Percentiles rank a stretch among this genome's conserved stretches.
These are phyloP conservation scores for Debaryomyces psychrophilus DNA, from an alignment of 1,139 yeast species.

Conservation along the genomic window DNA sequence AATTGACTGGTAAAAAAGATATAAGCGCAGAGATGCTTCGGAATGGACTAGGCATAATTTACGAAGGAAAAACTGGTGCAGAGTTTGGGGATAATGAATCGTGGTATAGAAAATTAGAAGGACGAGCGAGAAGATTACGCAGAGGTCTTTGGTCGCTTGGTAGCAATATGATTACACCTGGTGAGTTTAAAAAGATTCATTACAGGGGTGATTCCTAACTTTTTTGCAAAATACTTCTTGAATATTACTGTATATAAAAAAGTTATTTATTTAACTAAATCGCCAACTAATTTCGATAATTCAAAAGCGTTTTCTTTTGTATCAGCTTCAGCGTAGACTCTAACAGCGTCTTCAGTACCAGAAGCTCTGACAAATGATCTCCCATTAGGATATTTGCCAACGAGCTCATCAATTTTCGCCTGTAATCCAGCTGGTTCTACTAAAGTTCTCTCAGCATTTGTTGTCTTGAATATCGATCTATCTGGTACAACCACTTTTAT, in stretches of 20 bases:
- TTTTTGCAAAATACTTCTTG: background rate
- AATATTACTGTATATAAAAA: background rate
- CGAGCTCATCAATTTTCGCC: conserved; percentile 65
- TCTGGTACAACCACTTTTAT: conserved; percentile 83
- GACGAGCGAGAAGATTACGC: conserved; percentile 55
- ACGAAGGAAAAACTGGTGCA: conserved; percentile 79
- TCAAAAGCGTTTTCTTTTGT: conserved; percentile 38
- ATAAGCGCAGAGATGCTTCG: conserved; percentile 86
- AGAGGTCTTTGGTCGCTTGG: conserved; percentile 74
- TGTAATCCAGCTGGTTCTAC: conserved; percentile 81
- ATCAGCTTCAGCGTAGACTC: conserved; percentile 91
- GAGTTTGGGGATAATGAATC: conserved; percentile 81
- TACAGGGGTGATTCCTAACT: conserved; percentile 17
- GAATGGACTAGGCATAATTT: conserved; percentile 82
- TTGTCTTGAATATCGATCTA: conserved; percentile 75
- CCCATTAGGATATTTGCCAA: conserved; percentile 60
- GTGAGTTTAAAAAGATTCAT: conserved; percentile 66
- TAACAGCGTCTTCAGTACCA: conserved; percentile 97
- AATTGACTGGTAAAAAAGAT: conserved; percentile 74
- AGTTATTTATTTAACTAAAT: conserved; percentile 31
- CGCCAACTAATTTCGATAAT: conserved; percentile 38
- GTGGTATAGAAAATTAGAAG: conserved; percentile 61
- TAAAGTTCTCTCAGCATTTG: conserved; percentile 86
- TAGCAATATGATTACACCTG: conserved; percentile 68
- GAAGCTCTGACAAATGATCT: conserved; percentile 95